Conservation (phyloP, 257 asterid genomes). For the Nicotiana paniculata region DNA sequence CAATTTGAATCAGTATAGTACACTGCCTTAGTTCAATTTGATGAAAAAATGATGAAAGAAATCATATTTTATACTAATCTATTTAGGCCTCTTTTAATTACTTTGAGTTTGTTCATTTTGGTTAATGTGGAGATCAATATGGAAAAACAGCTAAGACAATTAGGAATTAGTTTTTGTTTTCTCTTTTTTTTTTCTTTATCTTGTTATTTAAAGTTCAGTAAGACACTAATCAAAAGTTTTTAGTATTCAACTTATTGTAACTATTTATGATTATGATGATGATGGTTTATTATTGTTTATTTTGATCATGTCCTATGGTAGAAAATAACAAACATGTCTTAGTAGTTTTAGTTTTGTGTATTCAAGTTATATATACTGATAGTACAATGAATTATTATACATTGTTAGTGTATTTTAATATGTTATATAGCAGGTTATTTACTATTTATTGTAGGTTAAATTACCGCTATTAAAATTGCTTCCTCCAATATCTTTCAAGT, state of each 20-base stretch:
- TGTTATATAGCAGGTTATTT: too few species aligned
- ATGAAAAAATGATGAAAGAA: not conserved
- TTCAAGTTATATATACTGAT: too few species aligned
- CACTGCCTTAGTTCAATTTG: conserved; percentile 29
- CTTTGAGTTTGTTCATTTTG: not conserved
- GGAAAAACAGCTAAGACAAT: not conserved
- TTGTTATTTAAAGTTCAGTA: not conserved
- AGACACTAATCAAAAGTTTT: not conserved
- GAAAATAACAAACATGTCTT: too few species aligned
- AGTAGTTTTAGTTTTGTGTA: too few species aligned
- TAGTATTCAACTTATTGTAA: not conserved
- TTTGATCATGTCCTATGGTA: too few species aligned
- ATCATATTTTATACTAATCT: not conserved
- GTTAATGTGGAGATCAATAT: not conserved
- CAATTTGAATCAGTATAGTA: conserved; percentile 46
- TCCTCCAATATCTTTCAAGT: too few species aligned
- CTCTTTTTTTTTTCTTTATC: not conserved
- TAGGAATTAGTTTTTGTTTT: not conserved
- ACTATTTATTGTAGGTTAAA: too few species aligned
- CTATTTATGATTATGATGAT: not conserved
- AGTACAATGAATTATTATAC: too few species aligned
- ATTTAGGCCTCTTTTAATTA: not conserved
- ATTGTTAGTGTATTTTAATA: too few species aligned
- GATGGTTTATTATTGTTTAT: not conserved
- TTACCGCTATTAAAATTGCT: too few species aligned